Base-by-base conservation (phyloP, 345 rosid genomes). In the Ricinus communis region DNA sequence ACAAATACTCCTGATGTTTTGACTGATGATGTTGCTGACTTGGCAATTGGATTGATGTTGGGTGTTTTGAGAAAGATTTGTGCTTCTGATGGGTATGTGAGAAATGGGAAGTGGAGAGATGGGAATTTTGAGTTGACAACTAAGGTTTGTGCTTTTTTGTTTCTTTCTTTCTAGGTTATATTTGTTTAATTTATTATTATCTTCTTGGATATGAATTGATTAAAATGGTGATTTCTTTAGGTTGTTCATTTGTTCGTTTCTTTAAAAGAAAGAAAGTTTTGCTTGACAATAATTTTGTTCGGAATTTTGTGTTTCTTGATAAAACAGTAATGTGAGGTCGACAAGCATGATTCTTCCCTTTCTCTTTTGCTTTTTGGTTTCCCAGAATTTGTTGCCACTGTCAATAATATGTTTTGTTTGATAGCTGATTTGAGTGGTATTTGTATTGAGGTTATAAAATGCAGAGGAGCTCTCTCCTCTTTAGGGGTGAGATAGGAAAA, bases 1-100 rank as follows among this genome's bases (percentile, higher is more conserved):
- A 75, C 90, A 22, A 86, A 85, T 63, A 87, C 90, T 7, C 91
- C 89, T 1, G 89, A 89, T 57, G 91, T 89, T 25, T 69, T 89
- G 86, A 89, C 88, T 18, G 88, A 87, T 24, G 88, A 87, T 74
- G 88, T 82, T 50, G 94, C 90, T 0, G 91, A 87, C 71, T 65
- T 77, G 67, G 88, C 90, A 2, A 79, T 87, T 21, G 94, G 84
- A 24, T 74, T 89, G 81, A 80, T 82, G 9, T 53, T 87, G 71
- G 85, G 81, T 58, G 87, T 89, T 25, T 8, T 84, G 75, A 86
- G 87, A 82, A 84, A 72, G 80, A 55, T 87, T 36, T 78, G 88
- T 63, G 85, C 52, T 51, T 47, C 82, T 71, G 91, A 87, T 65
- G 74, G 71, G 64, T 85, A 71, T 67, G 86, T 87, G 36, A 81